Base-by-base conservation (phyloP, 2,329 filamentous ascomycete species). In the Clonostachys chloroleuca region DNA sequence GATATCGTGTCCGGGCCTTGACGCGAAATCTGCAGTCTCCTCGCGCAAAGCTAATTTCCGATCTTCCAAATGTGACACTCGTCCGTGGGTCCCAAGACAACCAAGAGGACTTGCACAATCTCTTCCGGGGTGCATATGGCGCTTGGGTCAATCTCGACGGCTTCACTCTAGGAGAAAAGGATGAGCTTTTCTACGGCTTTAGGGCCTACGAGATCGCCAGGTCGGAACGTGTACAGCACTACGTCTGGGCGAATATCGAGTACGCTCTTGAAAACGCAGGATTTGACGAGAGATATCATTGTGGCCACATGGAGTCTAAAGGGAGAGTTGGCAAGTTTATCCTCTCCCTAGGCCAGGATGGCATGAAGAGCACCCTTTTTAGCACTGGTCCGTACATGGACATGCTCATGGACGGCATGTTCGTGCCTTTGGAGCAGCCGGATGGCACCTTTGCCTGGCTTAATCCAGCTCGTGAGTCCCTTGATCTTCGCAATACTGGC, bases 1-100 rank as follows among this genome's bases (percentile, higher is more conserved):
- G 56, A 44, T 66, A 66, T 56, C 45, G 52, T 34, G 58, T 70
- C 45, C 59, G 63, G 34, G 55, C 70, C 34, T 51, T 75, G 18
- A 73, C 70, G 12, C 59, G 71, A 6, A 55, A 66, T 49, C 34
- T 59, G 7, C 55, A 52, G 3, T 68, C 67, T 3, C 8, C 50
- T 1, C 54, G 61, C 12, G 55, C 56, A 14, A 40, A 51, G 20
- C 37, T 51, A 39, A 52, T 61, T 6, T 40, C 48, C 18, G 30
- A 40, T 6, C 47, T 60, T 1, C 48, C 51, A 35, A 54, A 56
- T 33, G 51, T 59, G 12, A 44, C 41, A 13, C 43, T 53, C 5
- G 12, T 51, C 33, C 42, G 49, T 20, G 51, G 49, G 12, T 33
- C 16, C 16, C 44, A 47, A n/a, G 46, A 44, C 42, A 49, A 43